A percentile compares a stretch with the other conserved stretches of the same genome.
Evolutionary conservation across 2,329 filamentous ascomycete genomes (phyloP).

Genomic region (Venturia carpophila): DNA sequence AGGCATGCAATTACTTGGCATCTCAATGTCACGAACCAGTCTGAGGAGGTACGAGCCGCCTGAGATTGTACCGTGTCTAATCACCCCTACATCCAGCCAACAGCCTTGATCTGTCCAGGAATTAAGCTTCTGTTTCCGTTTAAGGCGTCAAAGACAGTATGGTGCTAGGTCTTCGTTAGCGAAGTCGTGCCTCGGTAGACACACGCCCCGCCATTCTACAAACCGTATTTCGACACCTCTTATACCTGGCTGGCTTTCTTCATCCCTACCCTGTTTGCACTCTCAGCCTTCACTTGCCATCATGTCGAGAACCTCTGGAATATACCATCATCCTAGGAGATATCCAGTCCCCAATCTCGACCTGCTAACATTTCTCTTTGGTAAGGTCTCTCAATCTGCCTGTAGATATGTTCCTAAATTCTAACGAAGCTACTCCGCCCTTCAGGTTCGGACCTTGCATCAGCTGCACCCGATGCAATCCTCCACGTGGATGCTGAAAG

Average conservation of each 20-base stretch:
- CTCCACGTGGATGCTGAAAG: constrained; percentile 52
- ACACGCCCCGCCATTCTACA: neutral
- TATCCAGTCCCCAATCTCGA: constrained; percentile 32
- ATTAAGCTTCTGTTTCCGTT: neutral
- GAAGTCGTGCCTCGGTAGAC: neutral
- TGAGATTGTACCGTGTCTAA: neutral
- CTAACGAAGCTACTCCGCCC: neutral
- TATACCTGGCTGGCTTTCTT: too few relatives aligned
- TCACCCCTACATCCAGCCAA: neutral
- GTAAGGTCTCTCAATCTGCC: constrained; percentile 23
- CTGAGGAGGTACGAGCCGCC: neutral
- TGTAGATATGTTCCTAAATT: neutral
- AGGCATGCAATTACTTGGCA: too few relatives aligned
- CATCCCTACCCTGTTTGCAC: too few relatives aligned
- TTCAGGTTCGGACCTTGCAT: constrained; percentile 11
- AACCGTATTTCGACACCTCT: too few relatives aligned
- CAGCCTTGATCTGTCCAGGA: neutral
- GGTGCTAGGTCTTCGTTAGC: neutral
- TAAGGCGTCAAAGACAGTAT: neutral
- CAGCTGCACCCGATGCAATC: constrained; percentile 1
- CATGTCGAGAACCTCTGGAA: constrained; percentile 8
- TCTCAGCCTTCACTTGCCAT: neutral
- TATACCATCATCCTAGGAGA: constrained; percentile 7
- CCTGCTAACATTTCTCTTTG: constrained; percentile 36
- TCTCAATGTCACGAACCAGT: too few relatives aligned